Evolutionary conservation across 306 rosid genomes (phyloP).

Genomic region (Cicer yamashitae): DNA sequence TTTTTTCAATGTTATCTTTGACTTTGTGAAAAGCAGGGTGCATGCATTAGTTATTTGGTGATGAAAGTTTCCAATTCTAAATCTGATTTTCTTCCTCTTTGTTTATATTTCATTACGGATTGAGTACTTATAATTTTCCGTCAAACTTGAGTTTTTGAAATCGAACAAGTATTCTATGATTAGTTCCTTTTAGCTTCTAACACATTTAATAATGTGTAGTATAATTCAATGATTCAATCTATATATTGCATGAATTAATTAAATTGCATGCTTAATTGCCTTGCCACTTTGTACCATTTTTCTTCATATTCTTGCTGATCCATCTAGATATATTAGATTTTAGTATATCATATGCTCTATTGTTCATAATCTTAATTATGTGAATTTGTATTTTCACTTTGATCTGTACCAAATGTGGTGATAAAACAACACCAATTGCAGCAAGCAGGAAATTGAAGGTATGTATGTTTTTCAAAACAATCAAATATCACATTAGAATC

Average conservation of each 20-base stretch:
- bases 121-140: no score
- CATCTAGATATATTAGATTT: no score
- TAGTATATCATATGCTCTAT: background rate
- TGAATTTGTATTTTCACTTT: constrained; percentile 12
- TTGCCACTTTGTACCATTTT: background rate
- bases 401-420: constrained; percentile 41
- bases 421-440: constrained; percentile 31
- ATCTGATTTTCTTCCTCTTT: background rate
- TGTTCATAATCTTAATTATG: constrained; percentile 1
- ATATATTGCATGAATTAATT: constrained; percentile 26
- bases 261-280: background rate
- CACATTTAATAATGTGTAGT: no score
- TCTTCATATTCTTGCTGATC: constrained; percentile 4
- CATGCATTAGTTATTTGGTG: constrained; percentile 30
- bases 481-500: no score
- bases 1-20: constrained; percentile 1
- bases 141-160: background rate
- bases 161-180: background rate
- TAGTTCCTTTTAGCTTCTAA: no score
- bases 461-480: constrained; percentile 16
- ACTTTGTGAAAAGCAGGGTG: constrained; percentile 17
- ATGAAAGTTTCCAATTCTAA: constrained; percentile 9
- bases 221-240: background rate
- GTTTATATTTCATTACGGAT: no score
- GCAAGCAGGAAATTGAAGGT: constrained; percentile 74